A percentile compares a stretch with the other conserved stretches of the same genome.
phyloP scores from a whole-genome alignment of 331 rosid species.

The Erythrophleum ivorense region DNA sequence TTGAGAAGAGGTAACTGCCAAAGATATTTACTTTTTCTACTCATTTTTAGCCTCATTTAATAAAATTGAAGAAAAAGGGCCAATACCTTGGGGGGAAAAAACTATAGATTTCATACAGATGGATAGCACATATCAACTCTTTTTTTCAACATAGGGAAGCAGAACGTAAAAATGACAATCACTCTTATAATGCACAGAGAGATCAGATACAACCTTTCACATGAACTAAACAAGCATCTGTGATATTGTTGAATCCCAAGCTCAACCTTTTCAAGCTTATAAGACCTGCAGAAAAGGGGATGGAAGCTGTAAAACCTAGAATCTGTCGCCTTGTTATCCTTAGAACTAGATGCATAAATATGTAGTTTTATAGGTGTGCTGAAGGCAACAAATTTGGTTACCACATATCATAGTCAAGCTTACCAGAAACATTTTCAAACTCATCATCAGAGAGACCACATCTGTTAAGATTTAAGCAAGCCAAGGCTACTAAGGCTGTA shows the following conservation, averaged over 20 bases:
- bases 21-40: neutral
- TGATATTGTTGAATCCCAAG: conserved; percentile 64
- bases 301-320: conserved; percentile 37
- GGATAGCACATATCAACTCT: conserved; percentile 16
- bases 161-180: conserved; percentile 23
- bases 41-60: neutral
- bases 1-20: neutral
- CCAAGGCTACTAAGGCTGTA: conserved; percentile 62
- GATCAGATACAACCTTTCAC: conserved; percentile 56
- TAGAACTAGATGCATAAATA: conserved; percentile 32
- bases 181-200: conserved; percentile 8
- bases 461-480: conserved; percentile 68
- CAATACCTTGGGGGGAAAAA: neutral
- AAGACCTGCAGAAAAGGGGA: conserved; percentile 56
- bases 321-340: conserved; percentile 2
- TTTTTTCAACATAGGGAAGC: conserved; percentile 30
- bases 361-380: neutral
- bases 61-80: conserved; percentile 2
- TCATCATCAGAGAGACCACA: conserved; percentile 62
- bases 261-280: conserved; percentile 64
- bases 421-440: conserved; percentile 67
- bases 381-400: conserved; percentile 33
- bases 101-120: neutral
- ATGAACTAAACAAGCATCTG: conserved; percentile 66
- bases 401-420: conserved; percentile 33